These are phyloP conservation scores for Cutaneotrichosporon sp. DNA, from an alignment of 1,284 basidiomycete species.

Conservation along the genomic window DNA sequence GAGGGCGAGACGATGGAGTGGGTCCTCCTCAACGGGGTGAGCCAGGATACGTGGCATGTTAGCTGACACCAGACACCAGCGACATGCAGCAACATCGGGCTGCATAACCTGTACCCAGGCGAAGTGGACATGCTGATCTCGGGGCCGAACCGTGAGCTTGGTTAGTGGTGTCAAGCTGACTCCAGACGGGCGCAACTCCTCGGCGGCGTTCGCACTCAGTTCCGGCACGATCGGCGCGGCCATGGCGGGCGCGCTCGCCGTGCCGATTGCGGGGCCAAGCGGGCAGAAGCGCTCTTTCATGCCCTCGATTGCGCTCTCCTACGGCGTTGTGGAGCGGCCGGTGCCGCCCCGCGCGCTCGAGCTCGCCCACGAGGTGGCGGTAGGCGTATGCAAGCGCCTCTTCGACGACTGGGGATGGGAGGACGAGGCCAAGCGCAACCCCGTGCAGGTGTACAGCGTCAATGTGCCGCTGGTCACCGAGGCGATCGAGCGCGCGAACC, in stretches of 20 bases:
- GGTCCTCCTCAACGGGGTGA: slow-evolving; percentile 81
- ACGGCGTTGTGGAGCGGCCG: slow-evolving; percentile 74
- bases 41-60: slow-evolving; percentile 33
- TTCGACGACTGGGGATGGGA: slow-evolving; percentile 75
- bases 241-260: slow-evolving; percentile 79
- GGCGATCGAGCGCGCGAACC: slow-evolving; percentile 30
- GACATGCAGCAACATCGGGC: slow-evolving; percentile 81
- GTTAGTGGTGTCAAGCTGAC: neutral
- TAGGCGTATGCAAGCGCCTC: slow-evolving; percentile 68
- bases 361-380: slow-evolving; percentile 69
- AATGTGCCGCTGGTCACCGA: slow-evolving; percentile 52
- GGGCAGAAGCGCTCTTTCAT: slow-evolving; percentile 51
- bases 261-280: slow-evolving; percentile 71
- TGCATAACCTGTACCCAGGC: slow-evolving; percentile 81
- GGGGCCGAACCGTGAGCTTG: slow-evolving; percentile 55
- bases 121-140: slow-evolving; percentile 74
- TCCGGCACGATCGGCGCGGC: slow-evolving; percentile 91
- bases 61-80: slow-evolving; percentile 70
- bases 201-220: slow-evolving; percentile 77
- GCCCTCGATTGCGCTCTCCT: slow-evolving; percentile 77
- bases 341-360: slow-evolving; percentile 63
- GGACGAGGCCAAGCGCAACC: slow-evolving; percentile 50
- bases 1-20: slow-evolving; percentile 80
- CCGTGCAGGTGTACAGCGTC: slow-evolving; percentile 48
- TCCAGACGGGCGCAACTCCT: slow-evolving; percentile 71